phyloP scores from a whole-genome alignment of 2,329 filamentous ascomycete genomes.

The Ceratocystis huliohia region DNA sequence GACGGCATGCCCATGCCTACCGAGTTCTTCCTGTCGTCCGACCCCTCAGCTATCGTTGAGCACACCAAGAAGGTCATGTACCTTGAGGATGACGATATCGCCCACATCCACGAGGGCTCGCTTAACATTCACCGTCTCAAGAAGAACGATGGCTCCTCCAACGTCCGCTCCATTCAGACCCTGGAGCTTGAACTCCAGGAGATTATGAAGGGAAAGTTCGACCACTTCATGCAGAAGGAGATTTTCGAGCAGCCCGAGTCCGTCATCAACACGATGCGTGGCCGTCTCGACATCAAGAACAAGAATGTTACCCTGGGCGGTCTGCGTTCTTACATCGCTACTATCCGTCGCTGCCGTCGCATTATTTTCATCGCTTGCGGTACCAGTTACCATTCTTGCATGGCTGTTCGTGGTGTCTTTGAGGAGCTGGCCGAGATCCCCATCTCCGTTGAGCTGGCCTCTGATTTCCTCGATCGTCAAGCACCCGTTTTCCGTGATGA shows the following conservation, averaged over 20 bases:
- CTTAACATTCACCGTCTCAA: conserved; percentile 97
- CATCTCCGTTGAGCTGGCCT: conserved; percentile 91
- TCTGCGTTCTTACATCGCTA: conserved; percentile 87
- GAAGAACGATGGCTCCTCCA: conserved; percentile 93
- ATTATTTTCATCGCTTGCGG: conserved; percentile 99
- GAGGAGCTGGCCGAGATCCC: conserved; percentile 97
- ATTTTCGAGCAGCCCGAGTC: conserved; percentile 99
- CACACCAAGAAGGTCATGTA: conserved; percentile 99
- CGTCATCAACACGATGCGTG: conserved; percentile 99
- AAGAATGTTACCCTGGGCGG: conserved; percentile 93
- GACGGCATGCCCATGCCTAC: conserved; percentile 96
- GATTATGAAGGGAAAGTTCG: conserved; percentile 99
- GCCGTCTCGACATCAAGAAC: conserved; percentile 84
- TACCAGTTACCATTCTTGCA: conserved; percentile 97
- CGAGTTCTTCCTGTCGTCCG: conserved; percentile 98
- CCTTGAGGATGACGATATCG: conserved; percentile 98
- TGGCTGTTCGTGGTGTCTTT: conserved; percentile 96
- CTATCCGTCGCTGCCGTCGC: conserved; percentile 89
- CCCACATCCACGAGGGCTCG: conserved; percentile 96
- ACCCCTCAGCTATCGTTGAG: conserved; percentile 95
- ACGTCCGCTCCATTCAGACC: conserved; percentile 95
- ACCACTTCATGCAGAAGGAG: conserved; percentile 99
- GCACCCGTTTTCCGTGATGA: conserved; percentile 98
- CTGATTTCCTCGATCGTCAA: conserved; percentile 92
- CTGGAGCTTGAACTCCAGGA: conserved; percentile 98